Evolutionary conservation across 805 yeast genomes (phyloP), one percentile per base, ranked within the genome.

Genomic region (Wickerhamiella galacta): DNA sequence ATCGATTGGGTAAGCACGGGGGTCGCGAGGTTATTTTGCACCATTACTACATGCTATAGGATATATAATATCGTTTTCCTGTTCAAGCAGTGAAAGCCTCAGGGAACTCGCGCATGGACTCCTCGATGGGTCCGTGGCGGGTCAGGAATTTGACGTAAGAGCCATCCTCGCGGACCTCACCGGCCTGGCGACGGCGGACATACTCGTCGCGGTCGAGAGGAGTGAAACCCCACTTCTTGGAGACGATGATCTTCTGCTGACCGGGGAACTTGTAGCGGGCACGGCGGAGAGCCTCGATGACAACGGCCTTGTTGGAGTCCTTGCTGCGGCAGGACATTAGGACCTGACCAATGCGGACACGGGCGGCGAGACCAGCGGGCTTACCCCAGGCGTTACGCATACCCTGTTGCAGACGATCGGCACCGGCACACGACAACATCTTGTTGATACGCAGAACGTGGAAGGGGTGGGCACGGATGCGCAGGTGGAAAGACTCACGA

Each of bases 301-400:
- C 95, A 62, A 81, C 92, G 41, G 70, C 95, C 75, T 87, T 83
- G 94, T 83, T 85, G 59, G 75, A 66, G 69, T 90, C 98, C 75
- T 78, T 87, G 68, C 95, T 80, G 75, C 98, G 87, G 64, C 82
- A 82, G 51, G 96, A 87, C 71, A 90, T 75, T 63, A 90, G 75
- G 64, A 90, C 76, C 73, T 90, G 98, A 61, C 98, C 98, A 67
- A 90, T 90, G 70, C 70, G 70, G 64, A 90, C 96, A 68, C 98
- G 83, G 58, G 98, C 98, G 57, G 96, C 98, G 60, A 83, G 73
- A 75, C 98, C 98, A 58, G 85, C 95, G 59, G 98, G 98, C 75
- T 90, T 90, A 83, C 98, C 98, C 96, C 96, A 90, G 63, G 98
- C 98, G 75, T 93, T 93, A 82, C 98, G 87, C 98, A 90, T 90